Evolutionary conservation across 495 filamentous ascomycete genomes (phyloP).

Genomic region (Aspergillus bridgeri): DNA sequence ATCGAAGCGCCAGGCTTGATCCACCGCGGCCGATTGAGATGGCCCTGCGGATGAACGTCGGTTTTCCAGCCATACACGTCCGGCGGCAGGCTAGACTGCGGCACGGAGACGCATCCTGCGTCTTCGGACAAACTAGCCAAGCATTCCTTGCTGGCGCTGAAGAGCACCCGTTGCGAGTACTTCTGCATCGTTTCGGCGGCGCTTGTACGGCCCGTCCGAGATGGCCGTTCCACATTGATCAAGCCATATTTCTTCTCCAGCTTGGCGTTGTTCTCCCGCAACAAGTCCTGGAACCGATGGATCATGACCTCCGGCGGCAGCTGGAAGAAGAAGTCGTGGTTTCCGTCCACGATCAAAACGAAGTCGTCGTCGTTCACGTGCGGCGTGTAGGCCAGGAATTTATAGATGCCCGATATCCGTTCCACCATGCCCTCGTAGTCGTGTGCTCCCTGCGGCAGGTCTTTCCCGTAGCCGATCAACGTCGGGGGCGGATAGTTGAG

Average conservation of each 20-base stretch:
- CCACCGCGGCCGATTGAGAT: slow-evolving; percentile 47
- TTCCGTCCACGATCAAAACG: slow-evolving; percentile 55
- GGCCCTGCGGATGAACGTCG: slow-evolving; percentile 36
- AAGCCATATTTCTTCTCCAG: slow-evolving; percentile 48
- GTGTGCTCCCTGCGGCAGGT: slow-evolving; percentile 27
- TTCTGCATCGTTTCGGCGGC: slow-evolving; percentile 37
- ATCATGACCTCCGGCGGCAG: slow-evolving; percentile 57
- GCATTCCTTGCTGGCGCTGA: slow-evolving; percentile 59
- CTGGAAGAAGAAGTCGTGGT: slow-evolving; percentile 57
- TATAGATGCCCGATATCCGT: slow-evolving; percentile 48
- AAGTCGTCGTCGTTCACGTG: slow-evolving; percentile 55
- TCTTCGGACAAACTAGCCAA: slow-evolving; percentile 40
- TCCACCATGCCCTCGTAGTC: slow-evolving; percentile 37
- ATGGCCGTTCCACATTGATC: slow-evolving; percentile 27
- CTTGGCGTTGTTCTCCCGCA: slow-evolving; percentile 47
- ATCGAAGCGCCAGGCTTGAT: slow-evolving; percentile 52
- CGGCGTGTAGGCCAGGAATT: slow-evolving; percentile 49
- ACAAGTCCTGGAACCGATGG: slow-evolving; percentile 48
- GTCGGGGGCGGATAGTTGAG: slow-evolving; percentile 60
- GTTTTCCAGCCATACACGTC: slow-evolving; percentile 58
- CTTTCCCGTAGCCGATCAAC: slow-evolving; percentile 46
- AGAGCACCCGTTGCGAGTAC: slow-evolving; percentile 56
- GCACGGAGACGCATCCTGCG: slow-evolving; percentile 52
- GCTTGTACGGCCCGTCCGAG: slow-evolving; percentile 8
- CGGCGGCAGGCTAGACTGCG: slow-evolving; percentile 52